Conservation (phyloP, 495 filamentous ascomycete genomes). For the Trypethelium eluteriae region DNA sequence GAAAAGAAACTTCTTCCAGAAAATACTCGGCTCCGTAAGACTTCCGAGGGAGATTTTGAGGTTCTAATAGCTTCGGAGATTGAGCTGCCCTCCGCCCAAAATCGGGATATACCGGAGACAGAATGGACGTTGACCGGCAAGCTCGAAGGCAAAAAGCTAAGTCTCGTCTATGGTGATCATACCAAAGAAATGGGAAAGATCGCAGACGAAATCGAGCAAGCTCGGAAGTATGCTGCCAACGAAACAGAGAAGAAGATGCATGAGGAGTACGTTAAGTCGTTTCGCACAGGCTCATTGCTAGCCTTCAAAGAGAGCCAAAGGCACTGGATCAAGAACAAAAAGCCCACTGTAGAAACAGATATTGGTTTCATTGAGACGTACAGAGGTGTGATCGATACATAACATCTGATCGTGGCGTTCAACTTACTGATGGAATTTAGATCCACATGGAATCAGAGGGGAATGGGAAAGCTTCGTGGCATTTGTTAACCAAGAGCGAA, state of each 20-base stretch:
- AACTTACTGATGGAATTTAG: slow-evolving; percentile 26
- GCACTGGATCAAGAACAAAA: slow-evolving; percentile 86
- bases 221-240: slow-evolving; percentile 69
- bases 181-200: slow-evolving; percentile 72
- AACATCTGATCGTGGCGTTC: too few relatives aligned
- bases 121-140: slow-evolving; percentile 58
- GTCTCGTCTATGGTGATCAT: slow-evolving; percentile 79
- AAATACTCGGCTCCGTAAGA: slow-evolving; percentile 82
- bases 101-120: slow-evolving; percentile 60
- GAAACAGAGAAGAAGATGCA: slow-evolving; percentile 81
- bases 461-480: slow-evolving; percentile 96
- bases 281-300: slow-evolving; percentile 72
- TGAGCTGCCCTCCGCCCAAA: slow-evolving; percentile 47
- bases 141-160: slow-evolving; percentile 62
- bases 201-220: slow-evolving; percentile 59
- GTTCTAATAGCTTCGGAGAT: slow-evolving; percentile 75
- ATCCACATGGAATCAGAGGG: slow-evolving; percentile 85
- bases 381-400: slow-evolving; percentile 33
- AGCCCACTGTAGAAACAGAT: slow-evolving; percentile 81
- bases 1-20: slow-evolving; percentile 68
- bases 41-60: slow-evolving; percentile 61
- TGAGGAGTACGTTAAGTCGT: slow-evolving; percentile 73
- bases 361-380: slow-evolving; percentile 97
- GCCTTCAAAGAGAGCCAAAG: slow-evolving; percentile 88
- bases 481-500: slow-evolving; percentile 74